Base-by-base conservation (phyloP, 2,329 filamentous ascomycete species). In the Ascochyta koolunga region DNA sequence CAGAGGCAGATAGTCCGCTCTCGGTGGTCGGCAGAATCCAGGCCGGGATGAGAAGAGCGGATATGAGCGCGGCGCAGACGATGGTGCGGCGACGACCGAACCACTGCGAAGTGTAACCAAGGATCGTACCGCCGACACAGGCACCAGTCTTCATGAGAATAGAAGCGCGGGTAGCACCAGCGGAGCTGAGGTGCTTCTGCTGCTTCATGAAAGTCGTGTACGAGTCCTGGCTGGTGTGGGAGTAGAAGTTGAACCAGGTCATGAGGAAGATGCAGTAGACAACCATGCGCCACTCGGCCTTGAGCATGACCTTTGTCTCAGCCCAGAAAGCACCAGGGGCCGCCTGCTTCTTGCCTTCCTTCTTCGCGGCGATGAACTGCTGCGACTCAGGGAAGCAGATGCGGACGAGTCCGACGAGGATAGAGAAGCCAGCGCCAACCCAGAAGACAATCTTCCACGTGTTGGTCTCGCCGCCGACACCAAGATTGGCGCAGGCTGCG, bases 101-200 rank as follows among this genome's bases (percentile, higher is more conserved):
- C 68, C 87, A 91, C 68, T 93, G 89, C 7, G 87, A 90, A 7
- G 86, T 65, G 71, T 92, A 93, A 19, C 90, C 90, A 54, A 90
- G 83, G 56, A 89, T 84, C 36, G 86, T 87, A 22, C 89, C 89
- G 29, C 89, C 89, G 1, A 91, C 84, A 62, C 88, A 89, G 37
- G 89, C 89, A 22, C 90, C 89, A 1, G 83, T 86, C 76, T 92
- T 92, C 86, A 91, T 91, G 54, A 93, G 75, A 62, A 93, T 92
- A n/a, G 85, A 88, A 15, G 89, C 89, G n/a, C 88, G 85, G 7
- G 83, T 88, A 4, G 89, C 87, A 0, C 80, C 81, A 1, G 78
- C 68, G 65, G 90, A 88, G 49, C 80, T 67, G 54, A 93, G 80
- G 59, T 86, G 85, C 75, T 93, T 92, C 64, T 90, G 82, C 4